Evolutionary conservation across 306 rosid species (phyloP).

Genomic region (Cyamopsis tetragonoloba): DNA sequence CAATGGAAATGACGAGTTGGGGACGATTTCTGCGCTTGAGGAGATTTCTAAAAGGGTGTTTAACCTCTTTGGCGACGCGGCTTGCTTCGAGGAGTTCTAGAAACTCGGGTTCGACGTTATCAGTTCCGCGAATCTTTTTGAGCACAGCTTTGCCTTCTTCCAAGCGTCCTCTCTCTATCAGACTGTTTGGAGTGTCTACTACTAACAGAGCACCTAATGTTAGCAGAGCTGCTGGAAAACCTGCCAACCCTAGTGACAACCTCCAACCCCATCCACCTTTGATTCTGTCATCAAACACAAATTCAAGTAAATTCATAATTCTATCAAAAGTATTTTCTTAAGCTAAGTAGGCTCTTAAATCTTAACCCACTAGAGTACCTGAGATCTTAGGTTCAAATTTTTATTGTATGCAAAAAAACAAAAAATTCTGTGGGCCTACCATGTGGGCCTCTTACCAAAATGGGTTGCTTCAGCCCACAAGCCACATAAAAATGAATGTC

Average conservation of each 20-base stretch:
- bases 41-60: slow-evolving; percentile 79
- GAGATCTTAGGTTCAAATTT: no score
- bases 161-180: slow-evolving; percentile 70
- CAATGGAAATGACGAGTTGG: slow-evolving; percentile 72
- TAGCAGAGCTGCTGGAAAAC: slow-evolving; percentile 69
- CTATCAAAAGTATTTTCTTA: no score
- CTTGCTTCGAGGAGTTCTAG: slow-evolving; percentile 79
- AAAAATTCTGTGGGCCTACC: slow-evolving; percentile 4
- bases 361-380: no score
- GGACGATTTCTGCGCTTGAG: slow-evolving; percentile 72
- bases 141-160: slow-evolving; percentile 81
- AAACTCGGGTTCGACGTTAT: slow-evolving; percentile 77
- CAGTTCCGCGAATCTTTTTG: slow-evolving; percentile 65
- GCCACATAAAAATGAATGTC: no score
- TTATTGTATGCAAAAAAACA: no score
- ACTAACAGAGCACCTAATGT: slow-evolving; percentile 71
- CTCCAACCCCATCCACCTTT: slow-evolving; percentile 97
- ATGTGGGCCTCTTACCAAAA: neutral
- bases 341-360: no score
- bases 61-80: slow-evolving; percentile 59
- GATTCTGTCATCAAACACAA: slow-evolving; percentile 44
- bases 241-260: slow-evolving; percentile 85
- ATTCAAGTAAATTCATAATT: no score
- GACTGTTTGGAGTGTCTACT: slow-evolving; percentile 92
- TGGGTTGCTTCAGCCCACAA: no score